phyloP scores from a whole-genome alignment of 2,329 filamentous ascomycete genomes.

The Diaporthe eres region DNA sequence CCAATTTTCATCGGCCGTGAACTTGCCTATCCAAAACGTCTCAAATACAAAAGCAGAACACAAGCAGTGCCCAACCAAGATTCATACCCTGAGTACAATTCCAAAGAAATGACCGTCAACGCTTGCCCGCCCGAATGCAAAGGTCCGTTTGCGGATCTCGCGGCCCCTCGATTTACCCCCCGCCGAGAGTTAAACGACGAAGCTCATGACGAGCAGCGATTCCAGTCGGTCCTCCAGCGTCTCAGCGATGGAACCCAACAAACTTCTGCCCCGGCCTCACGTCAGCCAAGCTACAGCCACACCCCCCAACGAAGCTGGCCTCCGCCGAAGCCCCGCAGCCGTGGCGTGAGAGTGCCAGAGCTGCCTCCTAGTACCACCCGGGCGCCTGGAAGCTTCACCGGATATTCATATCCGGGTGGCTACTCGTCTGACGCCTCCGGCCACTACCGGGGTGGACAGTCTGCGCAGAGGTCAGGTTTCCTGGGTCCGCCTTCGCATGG shows the following conservation, averaged over 20 bases:
- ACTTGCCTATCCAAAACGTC: no score
- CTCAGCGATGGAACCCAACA: background rate
- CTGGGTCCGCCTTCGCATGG: background rate
- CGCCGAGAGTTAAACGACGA: background rate
- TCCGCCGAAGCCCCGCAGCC: background rate
- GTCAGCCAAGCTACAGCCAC: background rate
- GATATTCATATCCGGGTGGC: background rate
- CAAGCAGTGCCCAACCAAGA: background rate
- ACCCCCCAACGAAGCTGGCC: background rate
- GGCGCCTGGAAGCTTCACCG: background rate
- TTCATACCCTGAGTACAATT: background rate
- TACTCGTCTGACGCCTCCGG: no score
- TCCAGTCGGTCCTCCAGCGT: background rate
- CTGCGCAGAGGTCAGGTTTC: background rate
- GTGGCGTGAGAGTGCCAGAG: background rate
- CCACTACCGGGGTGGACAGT: no score
- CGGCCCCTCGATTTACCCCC: background rate
- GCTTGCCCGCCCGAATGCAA: slow-evolving; percentile 3
- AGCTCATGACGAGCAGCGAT: background rate
- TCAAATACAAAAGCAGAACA: background rate
- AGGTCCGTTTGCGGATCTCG: background rate
- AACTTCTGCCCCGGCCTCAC: background rate
- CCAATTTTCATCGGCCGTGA: background rate
- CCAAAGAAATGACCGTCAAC: background rate
- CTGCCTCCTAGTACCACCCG: background rate